Conservation (phyloP, 2,329 filamentous ascomycete species). For the Pestalotiopsis sp. region DNA sequence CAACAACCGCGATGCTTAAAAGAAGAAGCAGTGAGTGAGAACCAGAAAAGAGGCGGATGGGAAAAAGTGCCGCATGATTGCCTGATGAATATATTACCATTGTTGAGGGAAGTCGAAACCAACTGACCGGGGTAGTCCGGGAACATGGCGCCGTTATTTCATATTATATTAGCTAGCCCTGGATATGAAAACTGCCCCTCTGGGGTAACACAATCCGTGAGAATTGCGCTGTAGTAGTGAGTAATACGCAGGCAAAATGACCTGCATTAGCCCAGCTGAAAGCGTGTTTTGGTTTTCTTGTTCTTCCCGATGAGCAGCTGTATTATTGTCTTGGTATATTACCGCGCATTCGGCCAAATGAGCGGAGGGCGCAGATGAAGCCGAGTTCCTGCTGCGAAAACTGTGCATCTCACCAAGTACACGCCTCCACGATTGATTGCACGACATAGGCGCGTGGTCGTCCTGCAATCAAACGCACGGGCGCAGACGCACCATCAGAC, state of each 20-base stretch:
- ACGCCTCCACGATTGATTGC: neutral
- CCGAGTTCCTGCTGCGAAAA: neutral
- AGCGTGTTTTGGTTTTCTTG: neutral
- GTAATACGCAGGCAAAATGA: neutral
- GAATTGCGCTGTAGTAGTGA: neutral
- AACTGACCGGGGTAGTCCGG: neutral
- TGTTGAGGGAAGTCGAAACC: neutral
- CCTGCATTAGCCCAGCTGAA: neutral
- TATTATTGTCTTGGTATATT: neutral
- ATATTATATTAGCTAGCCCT: constrained; percentile 7
- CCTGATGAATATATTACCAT: neutral
- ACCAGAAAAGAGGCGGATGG: neutral
- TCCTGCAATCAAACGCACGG: neutral
- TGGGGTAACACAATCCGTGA: neutral
- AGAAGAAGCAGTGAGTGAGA: neutral
- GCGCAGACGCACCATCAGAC: neutral
- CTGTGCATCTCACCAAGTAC: neutral
- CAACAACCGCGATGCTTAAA: neutral
- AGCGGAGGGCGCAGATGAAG: neutral
- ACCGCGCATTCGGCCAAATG: neutral
- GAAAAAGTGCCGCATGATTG: constrained; percentile 5
- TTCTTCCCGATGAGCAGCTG: neutral
- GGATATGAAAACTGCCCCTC: neutral
- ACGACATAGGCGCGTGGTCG: neutral
- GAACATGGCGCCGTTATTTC: constrained; percentile 3